These are phyloP conservation scores for Podospora conica DNA, from an alignment of 495 filamentous ascomycete species.

Conservation along the genomic window DNA sequence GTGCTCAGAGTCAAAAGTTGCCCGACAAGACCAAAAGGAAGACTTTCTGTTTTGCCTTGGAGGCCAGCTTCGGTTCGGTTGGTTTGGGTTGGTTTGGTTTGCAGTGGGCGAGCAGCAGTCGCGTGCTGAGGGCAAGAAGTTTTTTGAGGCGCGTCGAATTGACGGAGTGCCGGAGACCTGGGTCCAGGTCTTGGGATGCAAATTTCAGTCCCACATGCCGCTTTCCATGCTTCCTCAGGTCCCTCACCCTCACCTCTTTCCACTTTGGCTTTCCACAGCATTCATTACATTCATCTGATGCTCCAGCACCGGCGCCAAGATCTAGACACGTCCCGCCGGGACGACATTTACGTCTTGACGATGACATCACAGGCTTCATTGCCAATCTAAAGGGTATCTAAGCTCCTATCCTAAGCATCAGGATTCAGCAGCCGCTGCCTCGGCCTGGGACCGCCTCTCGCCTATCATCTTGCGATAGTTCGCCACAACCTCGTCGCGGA, in stretches of 20 bases:
- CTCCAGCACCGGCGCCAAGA: not conserved
- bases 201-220: not conserved
- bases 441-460: constrained; percentile 41
- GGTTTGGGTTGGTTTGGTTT: too few relatives aligned
- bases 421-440: constrained; percentile 4
- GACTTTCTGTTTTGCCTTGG: not conserved
- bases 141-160: not conserved
- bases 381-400: not conserved
- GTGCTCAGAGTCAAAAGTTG: not conserved
- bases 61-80: not conserved
- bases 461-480: constrained; percentile 77
- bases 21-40: not conserved
- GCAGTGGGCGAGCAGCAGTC: not conserved
- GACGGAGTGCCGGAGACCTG: not conserved
- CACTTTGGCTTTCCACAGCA: not conserved
- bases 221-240: not conserved
- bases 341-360: not conserved
- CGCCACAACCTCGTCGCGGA: constrained; percentile 71
- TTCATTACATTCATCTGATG: not conserved
- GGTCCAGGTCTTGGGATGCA: not conserved
- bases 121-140: not conserved
- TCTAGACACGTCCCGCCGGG: not conserved
- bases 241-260: not conserved
- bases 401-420: not conserved
- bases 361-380: not conserved